Base-by-base conservation (phyloP, 176 grass and related monocot species). In the Rhynchospora breviuscula region DNA sequence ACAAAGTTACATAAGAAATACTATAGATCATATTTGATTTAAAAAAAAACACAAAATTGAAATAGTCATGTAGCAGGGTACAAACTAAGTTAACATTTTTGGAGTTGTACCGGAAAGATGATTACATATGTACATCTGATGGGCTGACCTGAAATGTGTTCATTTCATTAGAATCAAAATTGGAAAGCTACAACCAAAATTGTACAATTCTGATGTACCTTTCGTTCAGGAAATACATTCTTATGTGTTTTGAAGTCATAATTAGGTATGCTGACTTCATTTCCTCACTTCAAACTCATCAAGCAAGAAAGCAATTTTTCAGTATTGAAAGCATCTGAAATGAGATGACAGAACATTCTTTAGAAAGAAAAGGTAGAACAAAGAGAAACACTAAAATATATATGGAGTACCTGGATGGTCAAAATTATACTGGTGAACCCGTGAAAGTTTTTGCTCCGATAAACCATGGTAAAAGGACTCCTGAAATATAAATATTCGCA, bases 161-260 rank as follows among this genome's bases (percentile, higher is more conserved):
- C 48, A 3, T 19, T 85, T 84, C 14, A 84, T 57, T 21, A 84
- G 26, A 57, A 44, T 72, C 25, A 15, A 66, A 10, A 54, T 72
- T 85, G 5, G 19, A 73, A 84, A 62, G 18, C 12, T 25, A 77
- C 33, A 58, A 67, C 44, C 81, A 92, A 86, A 87, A 88, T 90
- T 76, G 86, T 86, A 72, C 91, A 91, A 67, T 45, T 67, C 13
- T 70, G 3, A 54, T 23, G n/a, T 89, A 89, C 87, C 87, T 89
- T 89, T 85, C 83, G 49, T 51, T 83, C 78, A 57, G 87, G 87
- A 40, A 60, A 83, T 67, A 78, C 73, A 26, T 73, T 89, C 46
- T 83, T 85, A 21, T 94, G 77, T 26, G 90, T 95, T 88, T 95
- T 99, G 86, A 95, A 95, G 91, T 99, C 91, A 82, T 99, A 99